Conservation (phyloP, 331 rosid genomes). For the Quercus lobata region DNA sequence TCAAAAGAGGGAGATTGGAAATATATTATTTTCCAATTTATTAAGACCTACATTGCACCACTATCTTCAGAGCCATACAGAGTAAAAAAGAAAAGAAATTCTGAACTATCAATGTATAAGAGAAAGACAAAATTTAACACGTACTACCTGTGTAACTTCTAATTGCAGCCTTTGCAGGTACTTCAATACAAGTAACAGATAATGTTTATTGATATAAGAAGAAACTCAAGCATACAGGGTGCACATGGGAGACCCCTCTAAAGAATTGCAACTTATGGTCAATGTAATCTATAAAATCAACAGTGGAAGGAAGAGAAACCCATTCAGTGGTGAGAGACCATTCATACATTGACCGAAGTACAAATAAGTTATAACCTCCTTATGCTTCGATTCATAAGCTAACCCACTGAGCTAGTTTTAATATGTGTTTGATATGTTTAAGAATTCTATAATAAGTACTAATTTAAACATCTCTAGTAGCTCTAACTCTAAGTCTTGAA, state of each 20-base stretch:
- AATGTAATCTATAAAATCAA: too few relatives aligned
- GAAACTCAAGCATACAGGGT: too few relatives aligned
- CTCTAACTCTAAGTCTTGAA: neutral
- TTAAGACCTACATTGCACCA: neutral
- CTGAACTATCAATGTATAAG: neutral
- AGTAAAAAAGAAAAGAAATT: neutral
- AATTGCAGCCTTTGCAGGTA: neutral
- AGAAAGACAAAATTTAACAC: neutral
- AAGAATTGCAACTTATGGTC: too few relatives aligned
- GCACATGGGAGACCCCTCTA: too few relatives aligned
- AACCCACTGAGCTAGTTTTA: neutral
- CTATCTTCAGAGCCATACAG: neutral
- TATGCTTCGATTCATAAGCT: neutral
- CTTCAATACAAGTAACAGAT: too few relatives aligned
- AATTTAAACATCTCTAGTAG: neutral
- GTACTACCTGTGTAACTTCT: neutral
- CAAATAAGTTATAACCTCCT: neutral
- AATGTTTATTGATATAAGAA: too few relatives aligned
- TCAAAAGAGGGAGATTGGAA: neutral
- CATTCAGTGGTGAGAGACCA: too few relatives aligned
- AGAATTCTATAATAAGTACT: neutral
- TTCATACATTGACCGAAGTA: neutral
- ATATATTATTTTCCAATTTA: neutral
- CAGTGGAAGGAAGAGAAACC: too few relatives aligned
- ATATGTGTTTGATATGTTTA: neutral